Base-by-base conservation (phyloP, 140 eudicot species). In the Cichorium intybus region DNA sequence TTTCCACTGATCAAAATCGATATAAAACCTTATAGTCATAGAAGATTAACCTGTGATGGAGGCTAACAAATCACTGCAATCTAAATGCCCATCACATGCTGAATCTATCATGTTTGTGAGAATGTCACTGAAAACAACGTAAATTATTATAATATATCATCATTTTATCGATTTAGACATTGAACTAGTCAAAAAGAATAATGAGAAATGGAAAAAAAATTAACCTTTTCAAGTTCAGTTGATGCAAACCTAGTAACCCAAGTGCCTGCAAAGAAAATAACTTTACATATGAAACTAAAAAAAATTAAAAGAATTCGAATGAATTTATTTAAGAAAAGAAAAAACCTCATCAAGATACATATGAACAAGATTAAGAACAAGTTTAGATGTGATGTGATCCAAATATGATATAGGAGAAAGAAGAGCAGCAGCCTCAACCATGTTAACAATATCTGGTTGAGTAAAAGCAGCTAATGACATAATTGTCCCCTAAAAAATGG, bases 401-500 rank as follows among this genome's bases (percentile, higher is more conserved):
- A 93, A 80, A 65, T 85, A 93, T 26, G 99, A 79, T 77, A 93
- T 93, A 34, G 99, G 99, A 75, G 85, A 85, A 60, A 93, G 88
- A 70, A 93, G 94, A 26, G 97, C 99, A 64, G 97, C 99, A 68
- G 87, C 99, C 71, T 77, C 82, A 48, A 93, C 95, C 97, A 81
- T 79, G 29, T 80, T 65, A 43, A 69, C 96, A 29, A 88, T 81
- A 70, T 82, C 73, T 53, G 99, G 94, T 71, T 88, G 84, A 29
- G 99, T 88, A 49, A 93, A 76, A 72, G 97, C 99, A 60, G 99
- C 99, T 49, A 93, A 75, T 6, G 97, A 88, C 71, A 93, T 88
- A 47, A 93, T 93, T 15, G 99, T 93, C 58, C 99, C 99, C 99
- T 93, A 68, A 73, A 50, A 35, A 53, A n/a, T 15, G 0, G 6